Conservation (phyloP, 331 rosid species). For the Malus hybrid region DNA sequence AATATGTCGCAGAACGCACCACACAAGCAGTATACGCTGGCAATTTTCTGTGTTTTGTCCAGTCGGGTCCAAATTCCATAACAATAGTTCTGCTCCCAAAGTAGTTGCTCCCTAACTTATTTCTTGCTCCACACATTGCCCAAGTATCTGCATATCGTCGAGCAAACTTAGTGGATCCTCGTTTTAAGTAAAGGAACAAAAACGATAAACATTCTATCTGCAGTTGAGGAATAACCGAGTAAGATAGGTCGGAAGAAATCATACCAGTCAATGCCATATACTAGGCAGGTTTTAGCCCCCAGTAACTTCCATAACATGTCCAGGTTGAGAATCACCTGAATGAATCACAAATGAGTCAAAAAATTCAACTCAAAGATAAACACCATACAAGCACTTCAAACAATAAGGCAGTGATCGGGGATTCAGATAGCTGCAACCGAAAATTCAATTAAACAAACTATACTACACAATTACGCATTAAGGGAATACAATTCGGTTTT, state of each 20-base stretch:
- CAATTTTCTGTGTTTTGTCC: conserved; percentile 63
- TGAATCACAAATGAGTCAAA: neutral
- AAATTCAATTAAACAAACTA: neutral
- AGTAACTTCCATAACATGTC: conserved; percentile 52
- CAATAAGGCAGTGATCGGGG: neutral
- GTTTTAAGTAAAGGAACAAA: neutral
- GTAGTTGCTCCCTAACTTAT: conserved; percentile 20
- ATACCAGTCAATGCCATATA: conserved; percentile 67
- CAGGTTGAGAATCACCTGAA: conserved; percentile 27
- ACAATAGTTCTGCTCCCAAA: conserved; percentile 43
- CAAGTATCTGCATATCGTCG: conserved; percentile 35
- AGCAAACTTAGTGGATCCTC: neutral
- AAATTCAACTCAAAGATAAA: conserved; percentile 13
- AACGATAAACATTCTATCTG: neutral
- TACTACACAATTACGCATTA: neutral
- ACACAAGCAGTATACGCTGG: conserved; percentile 62
- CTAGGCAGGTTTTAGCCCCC: conserved; percentile 65
- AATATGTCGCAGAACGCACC: conserved; percentile 68
- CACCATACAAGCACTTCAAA: neutral
- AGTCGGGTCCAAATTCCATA: conserved; percentile 73
- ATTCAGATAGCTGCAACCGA: neutral
- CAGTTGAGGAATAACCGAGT: neutral
- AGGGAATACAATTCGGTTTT: too few relatives aligned
- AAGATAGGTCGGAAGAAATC: conserved; percentile 14
- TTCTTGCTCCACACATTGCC: conserved; percentile 52